Evolutionary conservation across 2,329 filamentous ascomycete species (phyloP).

Genomic region (Pseudogymnoascus sp.): DNA sequence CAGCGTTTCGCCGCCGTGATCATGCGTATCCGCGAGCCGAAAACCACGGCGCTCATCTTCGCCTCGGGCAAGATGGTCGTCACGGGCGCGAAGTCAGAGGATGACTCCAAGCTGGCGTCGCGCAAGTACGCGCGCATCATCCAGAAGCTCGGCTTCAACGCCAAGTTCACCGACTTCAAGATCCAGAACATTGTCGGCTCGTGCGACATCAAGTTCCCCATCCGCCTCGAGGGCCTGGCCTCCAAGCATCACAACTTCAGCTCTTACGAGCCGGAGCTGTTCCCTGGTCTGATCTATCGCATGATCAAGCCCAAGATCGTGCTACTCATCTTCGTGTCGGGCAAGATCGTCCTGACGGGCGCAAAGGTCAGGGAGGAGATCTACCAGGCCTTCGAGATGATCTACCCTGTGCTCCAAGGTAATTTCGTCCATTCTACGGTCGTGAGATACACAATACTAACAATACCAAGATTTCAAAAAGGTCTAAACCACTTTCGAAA

Average conservation of each 20-base stretch:
- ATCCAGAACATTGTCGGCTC: constrained; percentile 99
- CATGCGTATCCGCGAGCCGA: constrained; percentile 98
- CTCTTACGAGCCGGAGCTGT: constrained; percentile 96
- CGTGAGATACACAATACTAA: constrained; percentile 13
- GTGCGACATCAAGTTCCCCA: constrained; percentile 99
- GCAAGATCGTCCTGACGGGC: constrained; percentile 95
- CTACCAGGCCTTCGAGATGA: constrained; percentile 93
- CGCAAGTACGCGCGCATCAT: constrained; percentile 99
- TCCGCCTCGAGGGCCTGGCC: constrained; percentile 89
- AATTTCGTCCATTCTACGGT: constrained; percentile 25
- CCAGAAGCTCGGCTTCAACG: constrained; percentile 98
- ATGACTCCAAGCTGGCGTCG: constrained; percentile 93
- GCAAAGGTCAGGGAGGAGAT: constrained; percentile 98
- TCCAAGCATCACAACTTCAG: constrained; percentile 99
- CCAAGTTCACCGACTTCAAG: constrained; percentile 99
- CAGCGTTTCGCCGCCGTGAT: constrained; percentile 98
- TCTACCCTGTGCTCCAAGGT: constrained; percentile 92
- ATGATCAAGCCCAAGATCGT: constrained; percentile 99
- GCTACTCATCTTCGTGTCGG: constrained; percentile 92
- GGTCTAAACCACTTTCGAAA: constrained; percentile 23
- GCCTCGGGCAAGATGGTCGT: constrained; percentile 99
- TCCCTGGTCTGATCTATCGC: constrained; percentile 98
- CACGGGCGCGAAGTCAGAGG: constrained; percentile 94
- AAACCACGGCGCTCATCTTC: constrained; percentile 97
- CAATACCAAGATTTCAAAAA: constrained; percentile 28